phyloP scores from a whole-genome alignment of 345 rosid species.

The Citrus sp. region DNA sequence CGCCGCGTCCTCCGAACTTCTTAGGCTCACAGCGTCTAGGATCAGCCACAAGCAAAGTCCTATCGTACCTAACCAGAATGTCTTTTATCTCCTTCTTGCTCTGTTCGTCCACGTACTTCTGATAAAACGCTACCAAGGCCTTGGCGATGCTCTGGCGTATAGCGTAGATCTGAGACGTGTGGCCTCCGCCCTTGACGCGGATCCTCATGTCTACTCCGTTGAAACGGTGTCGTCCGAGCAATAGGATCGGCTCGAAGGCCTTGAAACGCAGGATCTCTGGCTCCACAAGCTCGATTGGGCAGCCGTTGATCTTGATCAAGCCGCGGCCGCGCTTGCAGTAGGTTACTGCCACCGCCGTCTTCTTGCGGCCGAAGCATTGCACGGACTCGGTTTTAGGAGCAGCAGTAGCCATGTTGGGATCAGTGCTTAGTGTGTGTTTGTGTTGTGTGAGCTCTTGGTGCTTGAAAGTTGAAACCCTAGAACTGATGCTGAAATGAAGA shows the following conservation, averaged over 20 bases:
- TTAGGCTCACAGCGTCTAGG: slow-evolving; percentile 91
- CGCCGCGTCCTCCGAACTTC: slow-evolving; percentile 93
- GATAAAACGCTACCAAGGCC: slow-evolving; percentile 78
- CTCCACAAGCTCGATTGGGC: slow-evolving; percentile 73
- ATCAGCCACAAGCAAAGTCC: slow-evolving; percentile 87
- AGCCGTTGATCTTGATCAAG: slow-evolving; percentile 72
- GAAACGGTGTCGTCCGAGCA: slow-evolving; percentile 75
- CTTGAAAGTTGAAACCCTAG: slow-evolving; percentile 5
- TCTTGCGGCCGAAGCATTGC: slow-evolving; percentile 85
- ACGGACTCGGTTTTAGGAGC: slow-evolving; percentile 37
- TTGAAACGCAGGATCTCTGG: slow-evolving; percentile 90
- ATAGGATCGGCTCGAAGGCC: slow-evolving; percentile 68
- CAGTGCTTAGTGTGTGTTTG: not conserved
- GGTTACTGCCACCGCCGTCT: slow-evolving; percentile 81
- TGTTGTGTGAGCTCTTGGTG: not conserved
- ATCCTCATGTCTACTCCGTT: slow-evolving; percentile 89
- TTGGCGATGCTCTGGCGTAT: slow-evolving; percentile 92
- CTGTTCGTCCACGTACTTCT: slow-evolving; percentile 87
- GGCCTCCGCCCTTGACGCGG: slow-evolving; percentile 77
- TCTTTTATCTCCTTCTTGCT: slow-evolving; percentile 89
- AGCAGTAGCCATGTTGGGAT: slow-evolving; percentile 36
- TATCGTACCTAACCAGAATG: slow-evolving; percentile 64
- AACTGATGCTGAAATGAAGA: not conserved
- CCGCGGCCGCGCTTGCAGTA: slow-evolving; percentile 77
- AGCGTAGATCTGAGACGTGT: slow-evolving; percentile 90